phyloP scores from a whole-genome alignment of 495 filamentous ascomycete genomes.

The Letharia columbiana region DNA sequence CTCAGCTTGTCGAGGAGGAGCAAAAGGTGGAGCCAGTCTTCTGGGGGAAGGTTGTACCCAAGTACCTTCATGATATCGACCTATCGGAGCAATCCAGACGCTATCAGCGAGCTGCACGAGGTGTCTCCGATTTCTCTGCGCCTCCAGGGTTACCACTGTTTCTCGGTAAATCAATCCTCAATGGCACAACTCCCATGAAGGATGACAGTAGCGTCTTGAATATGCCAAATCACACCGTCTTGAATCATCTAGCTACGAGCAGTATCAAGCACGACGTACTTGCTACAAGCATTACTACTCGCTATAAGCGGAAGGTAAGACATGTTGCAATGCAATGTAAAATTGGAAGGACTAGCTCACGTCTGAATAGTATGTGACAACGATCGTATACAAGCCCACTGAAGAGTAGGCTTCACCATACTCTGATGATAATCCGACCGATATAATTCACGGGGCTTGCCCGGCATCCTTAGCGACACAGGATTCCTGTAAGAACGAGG shows the following conservation, averaged over 20 bases:
- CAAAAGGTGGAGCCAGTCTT: constrained; percentile 35
- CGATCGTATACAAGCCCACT: constrained; percentile 94
- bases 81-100: constrained; percentile 64
- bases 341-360: constrained; percentile 20
- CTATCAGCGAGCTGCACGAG: constrained; percentile 60
- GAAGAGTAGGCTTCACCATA: constrained; percentile 25
- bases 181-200: constrained; percentile 82
- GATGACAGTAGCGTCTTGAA: constrained; percentile 94
- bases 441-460: not conserved
- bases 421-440: not conserved
- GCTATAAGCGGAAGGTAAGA: constrained; percentile 89
- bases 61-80: constrained; percentile 79
- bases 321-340: not conserved
- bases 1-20: constrained; percentile 38
- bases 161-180: constrained; percentile 88
- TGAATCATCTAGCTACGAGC: constrained; percentile 97
- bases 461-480: not conserved
- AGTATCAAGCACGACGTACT: constrained; percentile 94
- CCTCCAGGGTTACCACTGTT: constrained; percentile 87
- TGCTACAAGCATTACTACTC: constrained; percentile 92
- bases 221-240: constrained; percentile 92
- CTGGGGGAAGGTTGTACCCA: constrained; percentile 55
- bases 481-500: not conserved
- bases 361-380: constrained; percentile 75
- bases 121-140: constrained; percentile 63